These are phyloP conservation scores for Geotrichum europaeum DNA, from an alignment of 1,139 yeast species.

Conservation along the genomic window DNA sequence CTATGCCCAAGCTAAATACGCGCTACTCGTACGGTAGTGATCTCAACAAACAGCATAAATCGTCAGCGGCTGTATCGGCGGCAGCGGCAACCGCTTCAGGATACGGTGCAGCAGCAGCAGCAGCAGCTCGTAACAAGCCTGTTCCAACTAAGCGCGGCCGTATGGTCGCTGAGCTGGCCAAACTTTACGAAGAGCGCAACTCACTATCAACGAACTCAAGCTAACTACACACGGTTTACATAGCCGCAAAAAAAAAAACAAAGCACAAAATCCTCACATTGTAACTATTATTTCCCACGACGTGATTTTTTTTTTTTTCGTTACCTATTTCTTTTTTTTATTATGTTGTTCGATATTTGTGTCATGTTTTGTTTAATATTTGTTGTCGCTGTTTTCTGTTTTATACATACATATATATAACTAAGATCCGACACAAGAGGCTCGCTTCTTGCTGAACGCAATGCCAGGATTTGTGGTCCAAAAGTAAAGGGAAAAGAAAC, in stretches of 20 bases:
- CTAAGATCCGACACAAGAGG: too few relatives aligned
- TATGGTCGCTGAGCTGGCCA: conserved; percentile 33
- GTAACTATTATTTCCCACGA: neutral
- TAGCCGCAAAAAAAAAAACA: neutral
- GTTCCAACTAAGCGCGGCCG: conserved; percentile 28
- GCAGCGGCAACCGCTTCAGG: neutral
- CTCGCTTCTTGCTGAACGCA: neutral
- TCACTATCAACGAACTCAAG: neutral
- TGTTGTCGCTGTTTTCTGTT: neutral
- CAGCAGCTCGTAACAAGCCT: neutral
- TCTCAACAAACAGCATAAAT: neutral
- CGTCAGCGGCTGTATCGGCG: neutral
- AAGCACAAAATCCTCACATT: neutral
- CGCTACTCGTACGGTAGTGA: conserved; percentile 2
- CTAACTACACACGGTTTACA: neutral
- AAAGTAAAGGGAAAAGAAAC: too few relatives aligned
- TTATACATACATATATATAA: neutral
- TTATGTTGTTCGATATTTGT: neutral
- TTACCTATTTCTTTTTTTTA: neutral
- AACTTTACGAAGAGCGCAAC: conserved; percentile 26
- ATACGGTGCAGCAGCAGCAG: neutral
- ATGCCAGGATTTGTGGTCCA: neutral
- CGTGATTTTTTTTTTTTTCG: neutral
- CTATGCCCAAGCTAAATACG: conserved; percentile 8
- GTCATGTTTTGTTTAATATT: neutral